Percentiles rank a stretch among this genome's conserved stretches.
Evolutionary conservation across 129 eudicot genomes (phyloP).

Genomic region (Pseudognaphalium luteoalbum): DNA sequence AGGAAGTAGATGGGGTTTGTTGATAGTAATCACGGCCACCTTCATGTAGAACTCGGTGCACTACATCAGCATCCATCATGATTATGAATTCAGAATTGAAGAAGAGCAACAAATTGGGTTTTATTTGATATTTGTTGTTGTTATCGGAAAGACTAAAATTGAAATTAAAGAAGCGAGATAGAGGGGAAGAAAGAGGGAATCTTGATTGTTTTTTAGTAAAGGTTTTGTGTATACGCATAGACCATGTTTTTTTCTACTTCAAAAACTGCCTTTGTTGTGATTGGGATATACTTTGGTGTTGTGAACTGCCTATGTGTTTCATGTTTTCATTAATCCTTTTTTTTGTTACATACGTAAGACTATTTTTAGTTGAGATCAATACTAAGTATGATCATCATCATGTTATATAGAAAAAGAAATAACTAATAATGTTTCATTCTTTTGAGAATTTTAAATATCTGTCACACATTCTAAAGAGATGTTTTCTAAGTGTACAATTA

Average conservation of each 20-base stretch:
- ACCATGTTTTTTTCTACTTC: slow-evolving; percentile 25
- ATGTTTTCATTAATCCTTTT: not conserved
- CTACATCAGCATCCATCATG: slow-evolving; percentile 83
- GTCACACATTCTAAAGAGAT: too few relatives aligned
- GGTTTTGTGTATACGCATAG: slow-evolving; percentile 39
- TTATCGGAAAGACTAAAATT: slow-evolving; percentile 23
- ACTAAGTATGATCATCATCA: too few relatives aligned
- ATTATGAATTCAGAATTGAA: not conserved
- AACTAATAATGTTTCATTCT: too few relatives aligned
- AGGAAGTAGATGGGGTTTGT: slow-evolving; percentile 78
- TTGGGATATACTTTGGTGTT: not conserved
- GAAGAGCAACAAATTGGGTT: slow-evolving; percentile 19
- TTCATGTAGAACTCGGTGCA: slow-evolving; percentile 82
- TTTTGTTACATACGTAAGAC: too few relatives aligned
- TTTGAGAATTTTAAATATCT: too few relatives aligned
- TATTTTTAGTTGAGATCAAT: too few relatives aligned
- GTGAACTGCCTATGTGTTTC: slow-evolving; percentile 10
- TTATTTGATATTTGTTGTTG: slow-evolving; percentile 24
- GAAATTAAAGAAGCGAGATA: slow-evolving; percentile 11
- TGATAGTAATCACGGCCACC: slow-evolving; percentile 93
- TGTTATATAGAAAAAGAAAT: too few relatives aligned
- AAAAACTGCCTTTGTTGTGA: slow-evolving; percentile 18
- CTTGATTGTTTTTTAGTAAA: slow-evolving; percentile 29
- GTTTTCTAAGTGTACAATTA: too few relatives aligned
- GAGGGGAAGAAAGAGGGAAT: slow-evolving; percentile 26